Percentiles rank a stretch among this genome's conserved stretches.
Evolutionary conservation across 176 grass and related monocot genomes (phyloP).

Genomic region (Pharus latifolius): DNA sequence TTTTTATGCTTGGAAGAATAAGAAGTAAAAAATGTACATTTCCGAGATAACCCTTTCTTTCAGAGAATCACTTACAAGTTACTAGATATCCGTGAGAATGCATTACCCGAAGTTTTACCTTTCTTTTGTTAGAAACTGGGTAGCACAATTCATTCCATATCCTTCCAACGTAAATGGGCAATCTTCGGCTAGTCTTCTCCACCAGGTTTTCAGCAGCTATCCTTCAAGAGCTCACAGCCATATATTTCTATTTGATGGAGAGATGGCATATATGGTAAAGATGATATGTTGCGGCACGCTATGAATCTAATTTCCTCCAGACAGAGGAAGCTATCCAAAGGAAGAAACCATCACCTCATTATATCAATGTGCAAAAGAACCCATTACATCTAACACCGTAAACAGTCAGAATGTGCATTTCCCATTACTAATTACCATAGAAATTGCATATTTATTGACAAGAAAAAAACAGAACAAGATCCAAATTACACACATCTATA

Average conservation of each 20-base stretch:
- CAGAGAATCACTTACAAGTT: no score
- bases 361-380: neutral
- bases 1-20: no score
- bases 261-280: neutral
- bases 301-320: slow-evolving; percentile 17
- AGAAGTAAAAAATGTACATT: no score
- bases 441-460: neutral
- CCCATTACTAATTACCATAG: neutral
- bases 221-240: neutral
- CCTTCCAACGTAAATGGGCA: neutral
- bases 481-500: neutral
- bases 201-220: neutral
- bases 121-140: neutral
- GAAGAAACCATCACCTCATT: neutral
- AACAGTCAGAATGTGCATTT: neutral
- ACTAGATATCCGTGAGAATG: no score
- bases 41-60: no score
- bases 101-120: neutral
- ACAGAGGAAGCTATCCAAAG: no score
- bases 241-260: neutral
- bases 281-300: neutral
- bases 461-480: neutral
- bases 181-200: slow-evolving; percentile 10
- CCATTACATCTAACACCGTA: neutral
- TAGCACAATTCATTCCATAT: neutral